Percentiles rank a stretch among this genome's conserved stretches.
These are phyloP conservation scores for Fragilaria crotonensis DNA, from an alignment of 108 stramenopile species.

Conservation along the genomic window DNA sequence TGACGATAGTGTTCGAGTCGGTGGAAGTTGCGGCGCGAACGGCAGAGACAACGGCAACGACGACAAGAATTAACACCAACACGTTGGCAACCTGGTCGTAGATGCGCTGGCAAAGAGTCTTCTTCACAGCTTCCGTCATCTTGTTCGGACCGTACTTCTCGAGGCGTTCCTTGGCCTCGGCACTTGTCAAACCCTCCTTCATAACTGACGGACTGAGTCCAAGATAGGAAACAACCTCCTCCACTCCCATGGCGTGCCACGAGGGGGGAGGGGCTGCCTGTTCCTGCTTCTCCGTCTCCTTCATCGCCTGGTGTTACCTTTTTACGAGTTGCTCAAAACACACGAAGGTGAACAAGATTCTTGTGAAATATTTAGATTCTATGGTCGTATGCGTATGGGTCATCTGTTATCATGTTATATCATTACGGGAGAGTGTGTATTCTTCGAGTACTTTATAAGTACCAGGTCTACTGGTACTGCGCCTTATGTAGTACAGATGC, in stretches of 20 bases:
- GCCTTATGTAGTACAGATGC: too few relatives aligned
- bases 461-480: too few relatives aligned
- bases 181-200: conserved; percentile 44
- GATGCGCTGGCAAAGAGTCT: conserved; percentile 61
- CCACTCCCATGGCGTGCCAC: conserved; percentile 60
- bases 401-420: too few relatives aligned
- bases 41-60: conserved; percentile 63
- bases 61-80: conserved; percentile 64
- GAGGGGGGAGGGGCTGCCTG: conserved; percentile 4
- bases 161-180: conserved; percentile 49
- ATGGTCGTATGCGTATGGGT: too few relatives aligned
- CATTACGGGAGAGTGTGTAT: too few relatives aligned
- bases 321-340: too few relatives aligned
- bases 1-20: conserved; percentile 20
- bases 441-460: too few relatives aligned
- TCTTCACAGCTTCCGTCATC: conserved; percentile 59
- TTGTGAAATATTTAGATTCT: too few relatives aligned
- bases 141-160: conserved; percentile 63
- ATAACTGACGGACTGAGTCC: conserved; percentile 26
- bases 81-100: conserved; percentile 78
- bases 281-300: too few relatives aligned
- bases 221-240: conserved; percentile 30
- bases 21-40: conserved; percentile 37
- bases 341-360: too few relatives aligned
- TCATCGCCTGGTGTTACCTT: too few relatives aligned